Evolutionary conservation across 202 grass and related monocot genomes (phyloP).

Genomic region (Panicum hallii): DNA sequence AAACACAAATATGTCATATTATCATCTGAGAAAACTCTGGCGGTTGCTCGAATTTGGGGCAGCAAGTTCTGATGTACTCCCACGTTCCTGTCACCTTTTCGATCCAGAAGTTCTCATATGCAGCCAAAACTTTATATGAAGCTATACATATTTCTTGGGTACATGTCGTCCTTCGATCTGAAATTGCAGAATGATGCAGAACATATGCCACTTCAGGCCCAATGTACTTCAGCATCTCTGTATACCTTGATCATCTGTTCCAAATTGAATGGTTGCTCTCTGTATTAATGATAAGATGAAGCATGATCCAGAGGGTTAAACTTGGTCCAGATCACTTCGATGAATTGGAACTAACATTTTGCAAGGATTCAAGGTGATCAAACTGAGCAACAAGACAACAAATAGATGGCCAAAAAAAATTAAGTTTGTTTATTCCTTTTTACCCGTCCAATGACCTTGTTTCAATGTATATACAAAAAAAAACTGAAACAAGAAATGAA

Average conservation of each 20-base stretch:
- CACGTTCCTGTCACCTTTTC: not conserved
- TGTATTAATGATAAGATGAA: not conserved
- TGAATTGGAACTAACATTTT: not conserved
- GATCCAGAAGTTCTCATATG: not conserved
- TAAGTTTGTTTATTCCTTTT: not conserved
- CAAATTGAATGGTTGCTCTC: not conserved
- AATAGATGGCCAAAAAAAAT: not conserved
- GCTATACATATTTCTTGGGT: not conserved
- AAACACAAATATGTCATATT: not conserved
- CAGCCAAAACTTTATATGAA: not conserved
- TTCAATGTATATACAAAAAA: constrained; percentile 19
- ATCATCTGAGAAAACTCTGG: not conserved
- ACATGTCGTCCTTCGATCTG: not conserved
- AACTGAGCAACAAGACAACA: not conserved
- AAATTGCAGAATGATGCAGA: not conserved
- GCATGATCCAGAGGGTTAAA: not conserved
- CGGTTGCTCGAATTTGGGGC: not conserved
- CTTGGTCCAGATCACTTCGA: not conserved
- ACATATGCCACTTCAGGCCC: not conserved
- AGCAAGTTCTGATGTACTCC: not conserved
- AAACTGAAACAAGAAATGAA: constrained; percentile 1
- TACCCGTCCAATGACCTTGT: not conserved
- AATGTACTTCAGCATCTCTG: not conserved
- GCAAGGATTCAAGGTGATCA: not conserved
- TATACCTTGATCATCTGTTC: too few species aligned